Conservation (phyloP, 305 asterid genomes). For the Fraxinus xanthoxyloides region DNA sequence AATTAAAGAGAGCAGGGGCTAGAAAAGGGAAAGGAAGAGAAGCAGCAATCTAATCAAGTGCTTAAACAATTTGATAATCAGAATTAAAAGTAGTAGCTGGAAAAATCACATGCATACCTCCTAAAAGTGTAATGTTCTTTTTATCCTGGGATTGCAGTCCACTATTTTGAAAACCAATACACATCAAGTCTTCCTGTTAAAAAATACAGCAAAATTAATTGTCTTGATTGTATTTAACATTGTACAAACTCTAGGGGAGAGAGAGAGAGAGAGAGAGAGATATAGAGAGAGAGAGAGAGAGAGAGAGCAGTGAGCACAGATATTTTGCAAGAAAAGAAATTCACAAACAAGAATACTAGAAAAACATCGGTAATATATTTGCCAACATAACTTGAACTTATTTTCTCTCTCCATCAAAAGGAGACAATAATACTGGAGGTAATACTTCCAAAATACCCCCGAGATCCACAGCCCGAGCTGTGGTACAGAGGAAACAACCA, state of each 20-base stretch:
- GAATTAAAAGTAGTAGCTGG: slow-evolving; percentile 13
- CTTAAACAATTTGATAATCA: slow-evolving; percentile 2
- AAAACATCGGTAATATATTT: background rate
- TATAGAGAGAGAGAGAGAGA: background rate
- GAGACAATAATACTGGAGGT: slow-evolving; percentile 1
- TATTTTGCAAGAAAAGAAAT: slow-evolving; percentile 1
- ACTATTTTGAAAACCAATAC: slow-evolving; percentile 98
- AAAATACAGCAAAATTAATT: slow-evolving; percentile 10
- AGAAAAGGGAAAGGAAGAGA: background rate
- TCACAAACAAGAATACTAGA: background rate
- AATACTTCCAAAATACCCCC: background rate
- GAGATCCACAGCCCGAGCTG: background rate
- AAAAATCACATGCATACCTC: slow-evolving; percentile 55
- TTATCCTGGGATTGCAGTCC: slow-evolving; percentile 66
- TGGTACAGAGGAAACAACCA: slow-evolving; percentile 3
- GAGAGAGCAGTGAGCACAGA: background rate
- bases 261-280: too few species aligned
- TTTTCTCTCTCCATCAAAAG: background rate
- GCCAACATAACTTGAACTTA: background rate
- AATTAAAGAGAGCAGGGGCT: slow-evolving; percentile 1
- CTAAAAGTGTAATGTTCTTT: slow-evolving; percentile 77
- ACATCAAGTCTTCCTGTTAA: slow-evolving; percentile 80
- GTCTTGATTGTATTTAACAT: background rate
- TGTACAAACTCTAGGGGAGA: background rate
- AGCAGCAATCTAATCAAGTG: background rate